Evolutionary conservation across 148 eudicot genomes (phyloP).

Genomic region (Bassia scoparia): DNA sequence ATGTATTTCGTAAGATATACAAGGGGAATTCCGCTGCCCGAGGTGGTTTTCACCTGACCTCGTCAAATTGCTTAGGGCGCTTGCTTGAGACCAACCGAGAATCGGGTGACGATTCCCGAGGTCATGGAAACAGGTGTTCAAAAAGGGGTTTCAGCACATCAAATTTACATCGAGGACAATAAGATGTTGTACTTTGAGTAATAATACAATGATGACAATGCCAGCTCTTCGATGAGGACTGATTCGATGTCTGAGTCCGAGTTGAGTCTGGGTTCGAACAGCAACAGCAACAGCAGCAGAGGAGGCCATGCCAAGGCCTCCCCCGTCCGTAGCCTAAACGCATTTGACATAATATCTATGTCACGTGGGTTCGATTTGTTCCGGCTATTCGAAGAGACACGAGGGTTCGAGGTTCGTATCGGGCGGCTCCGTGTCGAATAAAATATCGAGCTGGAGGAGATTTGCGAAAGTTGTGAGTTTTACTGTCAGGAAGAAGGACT

Average conservation of each 20-base stretch:
- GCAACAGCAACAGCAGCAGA: not conserved
- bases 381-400: constrained; percentile 65
- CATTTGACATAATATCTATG: constrained; percentile 73
- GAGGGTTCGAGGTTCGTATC: constrained; percentile 61
- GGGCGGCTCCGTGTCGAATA: constrained; percentile 53
- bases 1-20: constrained; percentile 63
- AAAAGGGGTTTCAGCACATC: constrained; percentile 54
- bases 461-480: constrained; percentile 73
- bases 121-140: constrained; percentile 62
- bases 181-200: constrained; percentile 42
- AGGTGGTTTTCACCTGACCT: constrained; percentile 62
- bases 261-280: constrained; percentile 35
- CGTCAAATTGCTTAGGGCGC: constrained; percentile 29
- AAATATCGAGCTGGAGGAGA: constrained; percentile 77
- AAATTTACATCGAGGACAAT: constrained; percentile 72
- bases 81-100: constrained; percentile 49
- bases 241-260: constrained; percentile 56
- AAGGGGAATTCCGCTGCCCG: constrained; percentile 56
- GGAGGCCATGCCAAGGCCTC: constrained; percentile 39
- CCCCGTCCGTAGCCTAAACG: constrained; percentile 74
- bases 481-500: constrained; percentile 70
- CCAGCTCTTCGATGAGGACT: not conserved
- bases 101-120: constrained; percentile 53
- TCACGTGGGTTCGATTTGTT: constrained; percentile 71
- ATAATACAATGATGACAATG: constrained; percentile 6